These are phyloP conservation scores for Leccinum rimulosum DNA, from an alignment of 768 basidiomycete genomes.

Conservation along the genomic window DNA sequence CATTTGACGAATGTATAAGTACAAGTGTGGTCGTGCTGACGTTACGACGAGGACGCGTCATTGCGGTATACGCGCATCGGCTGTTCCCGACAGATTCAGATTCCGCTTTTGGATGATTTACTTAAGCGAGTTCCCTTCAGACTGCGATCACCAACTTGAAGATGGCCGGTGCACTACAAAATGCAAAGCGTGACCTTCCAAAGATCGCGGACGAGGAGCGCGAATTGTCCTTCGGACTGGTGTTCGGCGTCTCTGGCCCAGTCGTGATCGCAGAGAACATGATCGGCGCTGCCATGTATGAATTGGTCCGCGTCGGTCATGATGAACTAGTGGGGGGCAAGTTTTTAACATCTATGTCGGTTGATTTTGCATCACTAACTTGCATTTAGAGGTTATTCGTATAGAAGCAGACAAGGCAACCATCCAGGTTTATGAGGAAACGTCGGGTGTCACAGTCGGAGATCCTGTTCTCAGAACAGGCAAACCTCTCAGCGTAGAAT, in stretches of 20 bases:
- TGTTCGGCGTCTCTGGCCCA: conserved; percentile 95
- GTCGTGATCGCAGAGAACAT: conserved; percentile 97
- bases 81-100: conserved; percentile 22
- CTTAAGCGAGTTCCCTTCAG: not conserved
- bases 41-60: conserved; percentile 36
- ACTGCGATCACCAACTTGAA: conserved; percentile 16
- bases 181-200: conserved; percentile 82
- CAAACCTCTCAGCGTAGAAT: conserved; percentile 95
- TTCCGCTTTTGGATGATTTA: conserved; percentile 29
- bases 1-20: conserved; percentile 48
- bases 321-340: conserved; percentile 96
- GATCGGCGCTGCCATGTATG: conserved; percentile 95
- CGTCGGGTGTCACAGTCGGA: conserved; percentile 97
- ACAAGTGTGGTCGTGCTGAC: conserved; percentile 11
- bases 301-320: conserved; percentile 96
- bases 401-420: conserved; percentile 98
- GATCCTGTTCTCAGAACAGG: conserved; percentile 97
- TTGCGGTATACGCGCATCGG: conserved; percentile 28
- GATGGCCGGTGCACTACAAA: conserved; percentile 93
- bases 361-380: conserved; percentile 11
- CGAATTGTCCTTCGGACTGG: conserved; percentile 83
- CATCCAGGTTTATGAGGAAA: conserved; percentile 99
- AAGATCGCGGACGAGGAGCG: conserved; percentile 90
- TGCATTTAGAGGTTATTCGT: conserved; percentile 86
- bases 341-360: conserved; percentile 16